Percentiles rank a stretch among this genome's conserved stretches.
These are phyloP conservation scores for Cucurbita maxima DNA, from an alignment of 306 rosid genomes.

Conservation along the genomic window DNA sequence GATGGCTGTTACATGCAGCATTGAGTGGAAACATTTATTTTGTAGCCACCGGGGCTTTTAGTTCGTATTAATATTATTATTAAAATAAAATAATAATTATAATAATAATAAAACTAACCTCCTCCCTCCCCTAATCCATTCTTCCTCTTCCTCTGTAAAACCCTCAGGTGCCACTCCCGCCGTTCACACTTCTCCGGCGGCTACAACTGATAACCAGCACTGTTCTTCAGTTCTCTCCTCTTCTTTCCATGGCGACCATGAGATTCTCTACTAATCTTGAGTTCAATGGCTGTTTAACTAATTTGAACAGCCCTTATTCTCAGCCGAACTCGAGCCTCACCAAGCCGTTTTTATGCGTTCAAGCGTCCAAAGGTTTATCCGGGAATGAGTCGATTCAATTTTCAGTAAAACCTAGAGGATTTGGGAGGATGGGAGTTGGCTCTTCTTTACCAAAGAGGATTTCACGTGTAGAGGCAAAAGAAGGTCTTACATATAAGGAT, in stretches of 20 bases:
- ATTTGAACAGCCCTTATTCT: background rate
- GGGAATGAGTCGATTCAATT: background rate
- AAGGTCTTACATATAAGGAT: constrained; percentile 60
- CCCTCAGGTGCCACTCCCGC: too few species aligned
- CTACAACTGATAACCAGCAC: background rate
- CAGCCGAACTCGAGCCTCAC: background rate
- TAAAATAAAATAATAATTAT: too few species aligned
- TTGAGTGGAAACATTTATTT: too few species aligned
- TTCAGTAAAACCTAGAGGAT: constrained; percentile 2
- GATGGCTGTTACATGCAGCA: too few species aligned
- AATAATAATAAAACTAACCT: too few species aligned
- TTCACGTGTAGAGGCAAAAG: constrained; percentile 4
- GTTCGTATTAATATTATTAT: too few species aligned
- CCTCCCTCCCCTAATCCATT: too few species aligned
- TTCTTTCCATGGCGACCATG: background rate
- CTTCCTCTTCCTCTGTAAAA: too few species aligned
- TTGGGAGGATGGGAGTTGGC: background rate
- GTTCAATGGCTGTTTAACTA: background rate
- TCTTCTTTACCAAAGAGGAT: constrained; percentile 15
- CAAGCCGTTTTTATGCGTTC: background rate
- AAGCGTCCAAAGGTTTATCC: background rate
- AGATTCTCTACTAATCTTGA: background rate
- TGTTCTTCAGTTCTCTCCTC: background rate
- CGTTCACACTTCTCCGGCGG: background rate
- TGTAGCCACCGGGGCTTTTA: too few species aligned